phyloP scores from a whole-genome alignment of 2,329 filamentous ascomycete species.

The Ophiostoma fasciatum region DNA sequence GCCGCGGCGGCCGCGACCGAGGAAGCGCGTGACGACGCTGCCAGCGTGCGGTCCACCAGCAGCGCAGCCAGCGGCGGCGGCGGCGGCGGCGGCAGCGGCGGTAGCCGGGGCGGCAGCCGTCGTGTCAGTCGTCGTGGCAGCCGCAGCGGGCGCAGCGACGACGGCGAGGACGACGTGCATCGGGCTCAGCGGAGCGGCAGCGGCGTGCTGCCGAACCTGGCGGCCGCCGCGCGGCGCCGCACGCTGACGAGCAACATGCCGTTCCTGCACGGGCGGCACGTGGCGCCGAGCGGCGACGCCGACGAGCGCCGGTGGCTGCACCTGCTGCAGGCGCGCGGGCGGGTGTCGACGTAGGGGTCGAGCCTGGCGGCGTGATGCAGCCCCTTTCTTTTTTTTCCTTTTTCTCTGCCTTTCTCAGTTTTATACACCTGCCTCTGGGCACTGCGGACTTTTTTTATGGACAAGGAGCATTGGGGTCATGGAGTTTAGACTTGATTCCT shows the following conservation, averaged over 20 bases:
- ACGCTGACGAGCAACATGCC: conserved; percentile 14
- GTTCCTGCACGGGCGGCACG: conserved; percentile 11
- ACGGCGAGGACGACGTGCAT: too few species aligned
- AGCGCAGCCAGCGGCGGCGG: background rate
- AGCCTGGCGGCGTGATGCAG: too few species aligned
- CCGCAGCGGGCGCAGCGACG: conserved; percentile 6
- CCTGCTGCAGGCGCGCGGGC: conserved; percentile 22
- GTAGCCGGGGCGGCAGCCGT: background rate
- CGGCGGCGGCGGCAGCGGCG: background rate
- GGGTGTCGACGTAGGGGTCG: conserved; percentile 15
- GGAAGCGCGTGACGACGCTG: conserved; percentile 13
- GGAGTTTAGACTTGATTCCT: too few species aligned
- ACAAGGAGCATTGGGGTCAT: too few species aligned
- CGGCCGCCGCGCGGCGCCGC: conserved; percentile 9
- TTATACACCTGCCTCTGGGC: too few species aligned
- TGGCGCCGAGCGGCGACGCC: conserved; percentile 14
- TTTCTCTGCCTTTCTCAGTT: background rate
- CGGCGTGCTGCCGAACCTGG: too few species aligned
- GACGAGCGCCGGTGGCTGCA: conserved; percentile 21
- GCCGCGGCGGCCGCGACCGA: conserved; percentile 1
- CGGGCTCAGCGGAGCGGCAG: too few species aligned
- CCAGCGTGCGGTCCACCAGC: background rate
- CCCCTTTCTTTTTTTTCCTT: background rate
- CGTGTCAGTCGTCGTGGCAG: too few species aligned
- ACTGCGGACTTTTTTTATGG: too few species aligned